Base-by-base conservation (phyloP, 106 monocot genomes). In the Dioscorea alata region DNA sequence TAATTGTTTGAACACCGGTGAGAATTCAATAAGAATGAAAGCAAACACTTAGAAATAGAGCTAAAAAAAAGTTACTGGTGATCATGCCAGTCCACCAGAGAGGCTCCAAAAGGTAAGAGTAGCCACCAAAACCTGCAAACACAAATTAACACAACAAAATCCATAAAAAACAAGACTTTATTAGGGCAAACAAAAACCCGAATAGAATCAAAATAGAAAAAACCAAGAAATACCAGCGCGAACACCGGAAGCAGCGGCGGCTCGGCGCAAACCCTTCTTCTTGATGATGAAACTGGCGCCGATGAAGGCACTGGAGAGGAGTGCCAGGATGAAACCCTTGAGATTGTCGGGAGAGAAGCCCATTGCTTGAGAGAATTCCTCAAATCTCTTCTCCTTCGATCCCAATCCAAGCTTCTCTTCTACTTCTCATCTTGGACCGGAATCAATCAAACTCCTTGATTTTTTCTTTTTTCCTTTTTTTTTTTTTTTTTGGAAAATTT, bases 231-330 rank as follows among this genome's bases (percentile, higher is more conserved):
- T 23, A 86, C 85, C 85, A 33, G 85, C 85, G 0, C 85, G 78
- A 56, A 86, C 60, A 33, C 85, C 85, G 49, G 85, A 82, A 66
- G 78, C 78, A 7, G 82, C 81, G 42, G 85, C 85, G 18, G 85
- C 85, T 48, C 72, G 70, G 21, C 61, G 60, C 23, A 86, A 68
- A 35, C 85, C 85, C 64, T 86, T 86, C 81, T 86, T 86, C 75
- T 86, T 86, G 64, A 82, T 83, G 73, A 92, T 92, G 76, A 92
- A 92, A 76, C 91, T 92, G 54, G 88, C 84, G 0, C 91, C 91
- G 63, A 92, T 92, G 85, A 92, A 92, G 10, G 62, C 80, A 62
- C 91, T 92, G 13, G 91, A 92, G 0, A 78, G 34, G 12, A 92
- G 73, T 28, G 91, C 91, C 61, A 92, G 65, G 12, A 78, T 31